These are phyloP conservation scores for Elaeis oleifera DNA, from an alignment of 202 grass and related monocot species.

Conservation along the genomic window DNA sequence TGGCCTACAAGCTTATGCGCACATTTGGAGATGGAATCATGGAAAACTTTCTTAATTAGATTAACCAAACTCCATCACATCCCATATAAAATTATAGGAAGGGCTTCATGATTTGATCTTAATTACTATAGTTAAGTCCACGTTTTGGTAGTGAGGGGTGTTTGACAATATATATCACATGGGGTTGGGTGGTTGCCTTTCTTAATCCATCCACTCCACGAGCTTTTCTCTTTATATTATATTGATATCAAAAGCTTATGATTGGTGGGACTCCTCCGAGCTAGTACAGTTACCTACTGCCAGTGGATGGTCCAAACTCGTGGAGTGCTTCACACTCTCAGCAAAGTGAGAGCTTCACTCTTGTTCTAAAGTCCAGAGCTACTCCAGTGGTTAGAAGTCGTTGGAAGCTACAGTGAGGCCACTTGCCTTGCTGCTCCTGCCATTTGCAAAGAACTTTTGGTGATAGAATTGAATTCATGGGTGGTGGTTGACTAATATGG, in stretches of 20 bases:
- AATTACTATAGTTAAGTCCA: too few species aligned
- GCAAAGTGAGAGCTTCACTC: neutral
- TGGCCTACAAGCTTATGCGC: too few species aligned
- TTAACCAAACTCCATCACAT: too few species aligned
- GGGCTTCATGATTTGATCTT: too few species aligned
- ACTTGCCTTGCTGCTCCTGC: neutral
- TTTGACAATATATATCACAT: neutral
- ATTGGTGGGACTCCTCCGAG: neutral
- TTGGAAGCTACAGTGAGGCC: neutral
- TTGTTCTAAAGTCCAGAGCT: neutral
- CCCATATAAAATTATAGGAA: too few species aligned
- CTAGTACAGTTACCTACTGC: neutral
- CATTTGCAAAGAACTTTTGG: neutral
- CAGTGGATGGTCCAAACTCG: neutral
- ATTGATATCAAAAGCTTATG: neutral
- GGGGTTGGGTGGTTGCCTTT: neutral
- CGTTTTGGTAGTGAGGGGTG: too few species aligned
- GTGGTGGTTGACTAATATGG: too few species aligned
- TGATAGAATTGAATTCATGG: too few species aligned
- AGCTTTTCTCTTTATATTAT: neutral
- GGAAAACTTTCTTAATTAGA: too few species aligned
- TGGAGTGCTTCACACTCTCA: constrained; percentile 2
- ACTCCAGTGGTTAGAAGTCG: neutral
- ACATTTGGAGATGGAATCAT: too few species aligned
- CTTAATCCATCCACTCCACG: neutral